A percentile compares a stretch with the other conserved stretches of the same genome.
phyloP scores from a whole-genome alignment of 1,284 basidiomycete species.

The Schizophyllum commune region DNA sequence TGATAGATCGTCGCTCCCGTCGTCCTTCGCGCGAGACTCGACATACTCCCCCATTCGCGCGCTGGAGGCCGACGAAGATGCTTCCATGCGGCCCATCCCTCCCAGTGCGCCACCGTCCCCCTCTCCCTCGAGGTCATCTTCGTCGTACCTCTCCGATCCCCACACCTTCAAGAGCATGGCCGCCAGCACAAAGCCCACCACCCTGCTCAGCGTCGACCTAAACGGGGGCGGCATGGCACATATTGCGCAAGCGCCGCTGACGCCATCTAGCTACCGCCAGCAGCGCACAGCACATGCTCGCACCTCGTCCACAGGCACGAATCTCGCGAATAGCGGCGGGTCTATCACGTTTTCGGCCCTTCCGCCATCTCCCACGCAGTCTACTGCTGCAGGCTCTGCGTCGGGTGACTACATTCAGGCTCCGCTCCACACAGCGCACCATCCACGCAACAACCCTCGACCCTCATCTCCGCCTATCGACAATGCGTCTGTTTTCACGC shows the following conservation, averaged over 20 bases:
- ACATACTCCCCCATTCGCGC: slow-evolving; percentile 68
- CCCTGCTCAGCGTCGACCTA: slow-evolving; percentile 82
- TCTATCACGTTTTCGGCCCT: slow-evolving; percentile 67
- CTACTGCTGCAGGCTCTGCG: slow-evolving; percentile 8
- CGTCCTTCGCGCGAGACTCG: slow-evolving; percentile 56
- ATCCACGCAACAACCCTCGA: slow-evolving; percentile 91
- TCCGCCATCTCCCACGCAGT: slow-evolving; percentile 35
- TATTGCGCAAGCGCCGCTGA: slow-evolving; percentile 79
- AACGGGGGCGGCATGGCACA: slow-evolving; percentile 75
- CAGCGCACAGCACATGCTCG: slow-evolving; percentile 45
- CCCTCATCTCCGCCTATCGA: slow-evolving; percentile 86
- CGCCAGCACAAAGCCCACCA: slow-evolving; percentile 93
- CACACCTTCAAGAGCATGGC: slow-evolving; percentile 74
- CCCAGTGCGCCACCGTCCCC: slow-evolving; percentile 81
- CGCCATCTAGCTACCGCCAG: slow-evolving; percentile 42
- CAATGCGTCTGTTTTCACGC: slow-evolving; percentile 87
- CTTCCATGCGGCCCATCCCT: slow-evolving; percentile 78
- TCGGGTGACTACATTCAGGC: slow-evolving; percentile 45
- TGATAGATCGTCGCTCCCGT: slow-evolving; percentile 37
- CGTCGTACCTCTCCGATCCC: slow-evolving; percentile 73
- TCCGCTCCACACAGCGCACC: slow-evolving; percentile 83
- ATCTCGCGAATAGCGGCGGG: slow-evolving; percentile 32
- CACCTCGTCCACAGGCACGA: slow-evolving; percentile 47
- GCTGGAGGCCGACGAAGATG: slow-evolving; percentile 82
- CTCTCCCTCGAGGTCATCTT: slow-evolving; percentile 71